A percentile compares a stretch with the other conserved stretches of the same genome.
Evolutionary conservation across 169 alveolate species (phyloP).

Genomic region (Blepharisma undulans): DNA sequence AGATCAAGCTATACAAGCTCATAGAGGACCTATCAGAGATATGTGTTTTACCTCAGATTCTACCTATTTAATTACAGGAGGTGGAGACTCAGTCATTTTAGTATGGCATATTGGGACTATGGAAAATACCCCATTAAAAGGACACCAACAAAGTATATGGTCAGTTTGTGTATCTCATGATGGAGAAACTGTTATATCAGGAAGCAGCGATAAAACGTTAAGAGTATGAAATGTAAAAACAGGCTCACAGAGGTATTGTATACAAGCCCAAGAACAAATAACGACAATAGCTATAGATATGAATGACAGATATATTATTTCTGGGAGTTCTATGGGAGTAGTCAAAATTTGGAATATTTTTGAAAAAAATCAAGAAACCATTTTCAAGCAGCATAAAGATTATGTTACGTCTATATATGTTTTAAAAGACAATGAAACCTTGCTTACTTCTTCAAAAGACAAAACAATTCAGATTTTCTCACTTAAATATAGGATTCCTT

Average conservation of each 20-base stretch:
- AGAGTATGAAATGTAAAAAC: constrained; percentile 78
- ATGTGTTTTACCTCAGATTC: background rate
- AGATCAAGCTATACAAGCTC: background rate
- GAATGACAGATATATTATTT: background rate
- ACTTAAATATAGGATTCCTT: background rate
- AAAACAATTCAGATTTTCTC: background rate
- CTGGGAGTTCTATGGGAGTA: background rate
- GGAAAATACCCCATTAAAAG: constrained; percentile 6
- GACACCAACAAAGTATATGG: constrained; percentile 26
- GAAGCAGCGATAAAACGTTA: constrained; percentile 85
- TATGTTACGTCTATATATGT: background rate
- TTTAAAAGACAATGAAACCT: background rate
- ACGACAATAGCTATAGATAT: background rate
- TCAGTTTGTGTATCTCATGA: constrained; percentile 63
- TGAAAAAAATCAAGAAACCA: background rate
- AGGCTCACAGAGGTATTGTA: background rate
- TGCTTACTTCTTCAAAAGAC: constrained; percentile 7
- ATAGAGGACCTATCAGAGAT: constrained; percentile 17
- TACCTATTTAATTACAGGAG: background rate
- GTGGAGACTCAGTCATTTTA: constrained; percentile 8
- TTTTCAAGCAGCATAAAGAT: constrained; percentile 15
- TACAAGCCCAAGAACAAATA: constrained; percentile 7
- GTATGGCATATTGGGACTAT: background rate
- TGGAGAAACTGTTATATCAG: constrained; percentile 81
- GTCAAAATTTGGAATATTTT: background rate